A percentile compares a stretch with the other conserved stretches of the same genome.
These are phyloP conservation scores for Calocera cornea DNA, from an alignment of 768 basidiomycete genomes.

Conservation along the genomic window DNA sequence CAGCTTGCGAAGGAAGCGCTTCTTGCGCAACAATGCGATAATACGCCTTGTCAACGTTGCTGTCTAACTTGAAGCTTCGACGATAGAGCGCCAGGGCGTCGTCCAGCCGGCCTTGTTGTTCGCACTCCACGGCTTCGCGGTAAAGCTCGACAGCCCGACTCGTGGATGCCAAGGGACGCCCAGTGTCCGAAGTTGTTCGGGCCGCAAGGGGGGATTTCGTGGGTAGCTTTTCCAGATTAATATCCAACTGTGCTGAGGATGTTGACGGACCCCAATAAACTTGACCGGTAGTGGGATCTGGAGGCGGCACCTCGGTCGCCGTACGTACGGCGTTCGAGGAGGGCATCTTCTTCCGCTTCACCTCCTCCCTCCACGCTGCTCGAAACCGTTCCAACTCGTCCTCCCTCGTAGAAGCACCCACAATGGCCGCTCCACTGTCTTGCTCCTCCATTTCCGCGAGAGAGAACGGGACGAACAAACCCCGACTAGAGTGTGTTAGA, in stretches of 20 bases:
- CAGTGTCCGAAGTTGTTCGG: background rate
- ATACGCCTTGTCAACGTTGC: constrained; percentile 63
- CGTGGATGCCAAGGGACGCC: background rate
- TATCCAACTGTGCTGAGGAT: background rate
- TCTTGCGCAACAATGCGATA: constrained; percentile 22
- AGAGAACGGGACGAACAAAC: background rate
- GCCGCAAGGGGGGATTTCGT: background rate
- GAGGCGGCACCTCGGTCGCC: background rate
- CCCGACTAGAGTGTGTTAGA: background rate
- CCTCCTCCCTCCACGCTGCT: constrained; percentile 58
- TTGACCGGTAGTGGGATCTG: background rate
- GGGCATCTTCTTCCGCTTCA: constrained; percentile 21
- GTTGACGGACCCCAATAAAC: background rate
- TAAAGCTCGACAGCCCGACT: constrained; percentile 49
- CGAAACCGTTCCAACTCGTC: constrained; percentile 50
- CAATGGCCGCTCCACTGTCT: background rate
- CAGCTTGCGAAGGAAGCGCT: constrained; percentile 30
- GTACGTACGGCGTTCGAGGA: background rate
- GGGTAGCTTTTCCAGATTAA: background rate
- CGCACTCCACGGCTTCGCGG: constrained; percentile 51
- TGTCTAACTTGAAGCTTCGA: constrained; percentile 62
- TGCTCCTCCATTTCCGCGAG: constrained; percentile 35
- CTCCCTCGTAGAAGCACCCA: background rate
- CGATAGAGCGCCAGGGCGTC: constrained; percentile 66
- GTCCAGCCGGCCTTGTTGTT: constrained; percentile 61